These are phyloP conservation scores for Avena sativa DNA, from an alignment of 176 grass and related monocot genomes.

Conservation along the genomic window DNA sequence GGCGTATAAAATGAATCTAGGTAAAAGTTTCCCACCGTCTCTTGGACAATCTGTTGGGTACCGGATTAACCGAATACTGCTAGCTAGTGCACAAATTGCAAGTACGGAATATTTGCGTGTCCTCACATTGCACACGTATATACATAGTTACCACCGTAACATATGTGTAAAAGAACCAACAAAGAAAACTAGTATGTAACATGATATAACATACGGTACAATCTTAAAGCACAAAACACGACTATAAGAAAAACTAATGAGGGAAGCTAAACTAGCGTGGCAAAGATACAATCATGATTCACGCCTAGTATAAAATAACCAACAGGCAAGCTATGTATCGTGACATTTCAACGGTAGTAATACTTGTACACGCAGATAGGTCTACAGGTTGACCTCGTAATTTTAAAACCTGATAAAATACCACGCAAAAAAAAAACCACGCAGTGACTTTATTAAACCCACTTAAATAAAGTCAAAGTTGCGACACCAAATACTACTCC, in stretches of 20 bases:
- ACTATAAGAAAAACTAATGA: no score
- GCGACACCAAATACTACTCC: background rate
- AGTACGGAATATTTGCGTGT: no score
- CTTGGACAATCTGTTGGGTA: background rate
- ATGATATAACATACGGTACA: no score
- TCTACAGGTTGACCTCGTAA: background rate
- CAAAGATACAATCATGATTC: background rate
- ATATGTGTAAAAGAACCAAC: no score
- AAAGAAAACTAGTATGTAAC: no score
- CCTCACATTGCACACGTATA: no score
- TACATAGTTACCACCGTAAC: no score
- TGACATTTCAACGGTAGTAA: background rate
- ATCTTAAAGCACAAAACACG: no score
- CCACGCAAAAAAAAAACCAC: background rate
- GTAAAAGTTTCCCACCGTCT: background rate
- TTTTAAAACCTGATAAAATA: background rate
- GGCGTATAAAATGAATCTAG: background rate
- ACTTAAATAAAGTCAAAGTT: background rate
- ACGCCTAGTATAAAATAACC: background rate
- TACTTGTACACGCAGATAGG: background rate
- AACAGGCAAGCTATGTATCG: background rate
- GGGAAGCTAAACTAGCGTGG: no score
- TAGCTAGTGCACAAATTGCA: no score
- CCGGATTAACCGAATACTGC: no score
- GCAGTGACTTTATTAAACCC: background rate